These are phyloP conservation scores for Thraustochytrium striatum DNA, from an alignment of 352 stramenopile species.

Conservation along the genomic window DNA sequence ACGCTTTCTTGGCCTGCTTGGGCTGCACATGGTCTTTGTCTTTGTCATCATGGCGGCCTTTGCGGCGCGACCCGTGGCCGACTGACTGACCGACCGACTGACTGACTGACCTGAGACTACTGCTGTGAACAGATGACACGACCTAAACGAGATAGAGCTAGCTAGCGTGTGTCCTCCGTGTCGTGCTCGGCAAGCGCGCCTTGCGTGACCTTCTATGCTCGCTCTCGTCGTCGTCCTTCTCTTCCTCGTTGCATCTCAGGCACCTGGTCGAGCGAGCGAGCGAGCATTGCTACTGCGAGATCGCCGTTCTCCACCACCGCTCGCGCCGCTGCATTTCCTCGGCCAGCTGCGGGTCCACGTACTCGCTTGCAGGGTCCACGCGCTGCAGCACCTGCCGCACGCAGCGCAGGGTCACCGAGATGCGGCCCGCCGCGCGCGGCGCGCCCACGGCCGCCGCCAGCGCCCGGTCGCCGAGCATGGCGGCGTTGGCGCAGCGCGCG, in stretches of 20 bases:
- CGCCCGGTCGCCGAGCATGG: not conserved
- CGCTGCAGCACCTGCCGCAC: not conserved
- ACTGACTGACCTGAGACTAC: not conserved
- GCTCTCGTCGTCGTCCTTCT: not conserved
- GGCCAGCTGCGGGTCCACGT: not conserved
- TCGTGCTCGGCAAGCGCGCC: not conserved
- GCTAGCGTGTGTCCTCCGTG: not conserved
- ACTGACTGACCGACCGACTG: not conserved
- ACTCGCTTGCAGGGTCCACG: not conserved
- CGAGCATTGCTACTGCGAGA: slow-evolving; percentile 16
- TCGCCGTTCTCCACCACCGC: slow-evolving; percentile 1
- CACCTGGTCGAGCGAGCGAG: not conserved
- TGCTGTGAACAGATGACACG: not conserved
- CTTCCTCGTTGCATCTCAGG: not conserved
- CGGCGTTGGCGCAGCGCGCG: not conserved
- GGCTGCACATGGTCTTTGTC: not conserved
- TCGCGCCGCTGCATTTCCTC: not conserved
- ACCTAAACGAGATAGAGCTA: not conserved
- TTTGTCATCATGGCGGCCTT: not conserved
- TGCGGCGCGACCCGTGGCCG: not conserved
- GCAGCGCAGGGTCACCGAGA: slow-evolving; percentile 22
- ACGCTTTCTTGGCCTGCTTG: slow-evolving; percentile 58
- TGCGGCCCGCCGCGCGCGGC: not conserved
- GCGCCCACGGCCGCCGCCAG: not conserved
- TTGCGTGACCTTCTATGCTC: not conserved